Conservation (phyloP, 768 basidiomycete species). For the Pleurotus djamor region DNA sequence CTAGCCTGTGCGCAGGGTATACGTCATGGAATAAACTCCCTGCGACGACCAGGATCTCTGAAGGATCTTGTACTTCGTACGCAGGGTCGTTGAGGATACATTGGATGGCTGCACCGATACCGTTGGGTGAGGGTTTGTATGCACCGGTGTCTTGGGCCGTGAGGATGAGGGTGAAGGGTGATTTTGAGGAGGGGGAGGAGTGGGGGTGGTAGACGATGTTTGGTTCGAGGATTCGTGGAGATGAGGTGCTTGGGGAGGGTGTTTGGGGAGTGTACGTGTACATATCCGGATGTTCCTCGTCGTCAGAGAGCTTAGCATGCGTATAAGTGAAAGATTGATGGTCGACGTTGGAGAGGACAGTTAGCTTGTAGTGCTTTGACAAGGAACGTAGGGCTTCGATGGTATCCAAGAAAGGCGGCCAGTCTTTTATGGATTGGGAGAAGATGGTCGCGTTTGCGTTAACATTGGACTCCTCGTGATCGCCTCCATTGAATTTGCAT, state of each 20-base stretch:
- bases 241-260: slow-evolving; percentile 23
- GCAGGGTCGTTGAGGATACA: slow-evolving; percentile 36
- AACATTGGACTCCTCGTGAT: slow-evolving; percentile 13
- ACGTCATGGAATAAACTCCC: slow-evolving; percentile 69
- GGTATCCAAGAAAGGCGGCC: slow-evolving; percentile 71
- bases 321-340: slow-evolving; percentile 59
- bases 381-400: slow-evolving; percentile 55
- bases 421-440: slow-evolving; percentile 56
- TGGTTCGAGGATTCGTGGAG: slow-evolving; percentile 24
- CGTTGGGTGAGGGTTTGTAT: slow-evolving; percentile 66
- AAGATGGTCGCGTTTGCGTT: slow-evolving; percentile 32
- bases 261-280: background rate
- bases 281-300: slow-evolving; percentile 17
- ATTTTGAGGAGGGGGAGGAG: slow-evolving; percentile 36
- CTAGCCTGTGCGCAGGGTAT: slow-evolving; percentile 54
- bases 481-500: slow-evolving; percentile 28
- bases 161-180: slow-evolving; percentile 63
- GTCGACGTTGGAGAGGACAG: slow-evolving; percentile 79
- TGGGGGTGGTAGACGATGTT: slow-evolving; percentile 42
- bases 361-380: slow-evolving; percentile 62
- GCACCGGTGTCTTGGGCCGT: slow-evolving; percentile 74
- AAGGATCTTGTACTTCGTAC: slow-evolving; percentile 36
- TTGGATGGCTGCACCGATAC: slow-evolving; percentile 48
- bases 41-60: slow-evolving; percentile 62
- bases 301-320: slow-evolving; percentile 50